Evolutionary conservation across 495 filamentous ascomycete species (phyloP), one percentile per base, ranked within the genome.

Genomic region (Aspergillus affinis): DNA sequence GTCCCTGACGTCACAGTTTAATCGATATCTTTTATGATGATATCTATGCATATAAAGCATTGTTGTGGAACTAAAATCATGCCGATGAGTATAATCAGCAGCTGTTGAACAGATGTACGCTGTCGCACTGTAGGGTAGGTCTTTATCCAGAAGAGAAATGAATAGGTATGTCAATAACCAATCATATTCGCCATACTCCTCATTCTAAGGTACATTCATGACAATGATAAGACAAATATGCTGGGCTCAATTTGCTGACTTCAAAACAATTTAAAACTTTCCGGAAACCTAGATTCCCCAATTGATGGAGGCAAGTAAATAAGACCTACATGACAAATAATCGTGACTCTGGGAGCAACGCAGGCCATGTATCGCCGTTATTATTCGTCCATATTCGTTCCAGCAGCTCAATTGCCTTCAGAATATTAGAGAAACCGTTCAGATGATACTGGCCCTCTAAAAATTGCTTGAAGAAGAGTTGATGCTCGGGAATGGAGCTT

Each of bases 391-490:
- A 59, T 7, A 59, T 59, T 20, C n/a, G 36, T 36, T 59, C 21
- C 10, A 59, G 23, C 7, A 59, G 19, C n/a, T 23, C 17, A 0
- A 59, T 23, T 3, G 57, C 57, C 29, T 53, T 17, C 4, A 30
- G 4, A 6, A 55, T 27, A 55, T 61, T 61, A 6, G 19, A 19
- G 49, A 62, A 62, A 21, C 60, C 54, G 30, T 52, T 57, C 13
- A 48, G 36, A 4, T 4, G 49, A 23, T 53, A 54, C 18, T 62
- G 60, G 36, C 17, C 23, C 23, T 52, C 48, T 10, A 62, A 19
- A 3, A 57, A 52, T 36, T 46, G 18, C 13, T 46, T 20, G 18
- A 62, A 57, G 41, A 53, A 58, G 2, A 8, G 13, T 26, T 49
- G 48, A 26, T 62, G 47, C 18, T 47, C 48, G 10, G 54, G 15